Evolutionary conservation across 1,139 yeast genomes (phyloP).

Genomic region (Blastobotrys ciferrii): DNA sequence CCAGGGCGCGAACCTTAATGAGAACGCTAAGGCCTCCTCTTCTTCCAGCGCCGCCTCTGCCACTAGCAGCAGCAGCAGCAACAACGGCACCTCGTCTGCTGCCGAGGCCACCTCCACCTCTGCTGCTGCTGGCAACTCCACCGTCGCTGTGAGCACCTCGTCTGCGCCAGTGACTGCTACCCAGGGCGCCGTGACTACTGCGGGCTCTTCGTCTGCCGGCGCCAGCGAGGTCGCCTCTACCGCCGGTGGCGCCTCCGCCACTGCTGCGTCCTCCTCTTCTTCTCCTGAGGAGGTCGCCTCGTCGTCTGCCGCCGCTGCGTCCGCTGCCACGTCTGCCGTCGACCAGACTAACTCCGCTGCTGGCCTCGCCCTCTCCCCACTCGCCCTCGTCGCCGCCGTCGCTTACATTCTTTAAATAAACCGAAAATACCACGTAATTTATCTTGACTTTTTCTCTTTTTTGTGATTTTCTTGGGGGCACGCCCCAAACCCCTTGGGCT

Average conservation of each 20-base stretch:
- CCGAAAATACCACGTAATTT: neutral
- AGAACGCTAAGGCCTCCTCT: constrained; percentile 5
- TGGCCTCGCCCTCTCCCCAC: constrained; percentile 4
- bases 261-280: constrained; percentile 8
- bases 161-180: constrained; percentile 12
- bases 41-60: constrained; percentile 7
- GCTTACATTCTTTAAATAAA: constrained; percentile 5
- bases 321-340: constrained; percentile 6
- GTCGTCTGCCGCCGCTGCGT: constrained; percentile 7
- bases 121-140: constrained; percentile 1
- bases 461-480: no score
- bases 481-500: no score
- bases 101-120: neutral
- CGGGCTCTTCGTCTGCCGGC: neutral
- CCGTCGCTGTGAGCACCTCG: constrained; percentile 6
- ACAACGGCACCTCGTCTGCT: constrained; percentile 1
- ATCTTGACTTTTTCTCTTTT: neutral
- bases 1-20: constrained; percentile 17
- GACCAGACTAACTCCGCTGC: constrained; percentile 3
- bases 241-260: constrained; percentile 13
- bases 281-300: neutral
- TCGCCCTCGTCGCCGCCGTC: constrained; percentile 4
- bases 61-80: neutral
- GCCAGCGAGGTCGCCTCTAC: constrained; percentile 14
- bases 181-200: neutral